These are phyloP conservation scores for Trichaptum fuscoviolaceum DNA, from an alignment of 768 basidiomycete species.

Conservation along the genomic window DNA sequence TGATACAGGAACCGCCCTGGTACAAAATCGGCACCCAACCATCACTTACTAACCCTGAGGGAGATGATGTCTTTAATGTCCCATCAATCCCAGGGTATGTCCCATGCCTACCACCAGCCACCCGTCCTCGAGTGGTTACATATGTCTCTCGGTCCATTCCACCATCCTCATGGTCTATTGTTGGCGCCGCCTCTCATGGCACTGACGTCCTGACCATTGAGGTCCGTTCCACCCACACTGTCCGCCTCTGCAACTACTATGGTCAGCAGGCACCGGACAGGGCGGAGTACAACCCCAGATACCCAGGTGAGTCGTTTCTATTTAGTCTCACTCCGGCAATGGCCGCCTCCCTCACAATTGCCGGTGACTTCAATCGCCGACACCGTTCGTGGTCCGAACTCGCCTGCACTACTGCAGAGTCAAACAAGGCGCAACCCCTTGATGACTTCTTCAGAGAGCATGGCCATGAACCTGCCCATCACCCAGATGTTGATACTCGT, in stretches of 20 bases:
- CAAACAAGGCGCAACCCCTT: background rate
- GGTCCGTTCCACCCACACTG: background rate
- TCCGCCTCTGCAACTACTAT: background rate
- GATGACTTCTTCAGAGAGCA: background rate
- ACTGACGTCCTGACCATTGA: background rate
- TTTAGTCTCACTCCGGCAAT: background rate
- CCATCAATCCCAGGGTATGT: background rate
- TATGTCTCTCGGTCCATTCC: background rate
- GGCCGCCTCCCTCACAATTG: background rate
- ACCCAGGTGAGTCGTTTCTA: background rate
- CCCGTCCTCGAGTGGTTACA: background rate
- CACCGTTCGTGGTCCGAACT: background rate
- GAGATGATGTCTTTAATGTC: background rate
- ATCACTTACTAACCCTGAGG: background rate
- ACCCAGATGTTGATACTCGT: background rate
- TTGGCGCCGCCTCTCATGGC: background rate
- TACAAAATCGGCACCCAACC: background rate
- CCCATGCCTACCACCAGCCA: background rate
- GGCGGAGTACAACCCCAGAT: background rate
- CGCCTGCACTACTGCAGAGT: background rate
- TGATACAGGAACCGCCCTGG: background rate
- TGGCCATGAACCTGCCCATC: background rate
- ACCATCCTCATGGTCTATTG: background rate
- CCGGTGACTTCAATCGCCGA: background rate
- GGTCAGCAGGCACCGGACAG: background rate